Evolutionary conservation across 1,284 basidiomycete species (phyloP).

Genomic region (Ceratobasidium sp.): DNA sequence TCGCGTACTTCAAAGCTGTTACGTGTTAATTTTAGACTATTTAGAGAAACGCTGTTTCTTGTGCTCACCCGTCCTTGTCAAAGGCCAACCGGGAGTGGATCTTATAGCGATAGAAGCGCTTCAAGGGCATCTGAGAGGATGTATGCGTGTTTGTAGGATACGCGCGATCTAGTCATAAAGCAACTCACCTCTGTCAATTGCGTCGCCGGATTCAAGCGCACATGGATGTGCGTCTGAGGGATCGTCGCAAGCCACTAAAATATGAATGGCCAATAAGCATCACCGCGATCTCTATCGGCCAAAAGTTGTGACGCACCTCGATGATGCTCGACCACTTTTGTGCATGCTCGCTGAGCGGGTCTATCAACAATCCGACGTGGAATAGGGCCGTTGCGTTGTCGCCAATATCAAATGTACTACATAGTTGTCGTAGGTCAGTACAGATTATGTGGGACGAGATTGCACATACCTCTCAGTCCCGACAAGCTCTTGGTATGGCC

Average conservation of each 20-base stretch:
- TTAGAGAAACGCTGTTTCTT: too few relatives aligned
- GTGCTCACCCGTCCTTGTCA: slow-evolving; percentile 76
- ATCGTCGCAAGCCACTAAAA: slow-evolving; percentile 59
- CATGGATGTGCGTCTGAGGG: slow-evolving; percentile 70
- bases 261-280: slow-evolving; percentile 28
- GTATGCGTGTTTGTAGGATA: not conserved
- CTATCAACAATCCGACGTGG: slow-evolving; percentile 81
- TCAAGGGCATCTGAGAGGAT: slow-evolving; percentile 79
- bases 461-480: slow-evolving; percentile 73
- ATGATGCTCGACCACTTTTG: slow-evolving; percentile 88
- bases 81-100: slow-evolving; percentile 73
- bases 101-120: slow-evolving; percentile 93
- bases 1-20: slow-evolving; percentile 31
- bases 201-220: slow-evolving; percentile 80
- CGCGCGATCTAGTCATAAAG: not conserved
- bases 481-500: slow-evolving; percentile 67
- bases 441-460: slow-evolving; percentile 16
- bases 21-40: not conserved
- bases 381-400: slow-evolving; percentile 75
- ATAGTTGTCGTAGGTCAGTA: not conserved
- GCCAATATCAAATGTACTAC: slow-evolving; percentile 78
- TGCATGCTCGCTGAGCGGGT: slow-evolving; percentile 87
- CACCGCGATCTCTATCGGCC: not conserved
- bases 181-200: slow-evolving; percentile 71
- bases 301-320: slow-evolving; percentile 63